Conservation (phyloP, 148 eudicot species). For the Diospyros lotus region DNA sequence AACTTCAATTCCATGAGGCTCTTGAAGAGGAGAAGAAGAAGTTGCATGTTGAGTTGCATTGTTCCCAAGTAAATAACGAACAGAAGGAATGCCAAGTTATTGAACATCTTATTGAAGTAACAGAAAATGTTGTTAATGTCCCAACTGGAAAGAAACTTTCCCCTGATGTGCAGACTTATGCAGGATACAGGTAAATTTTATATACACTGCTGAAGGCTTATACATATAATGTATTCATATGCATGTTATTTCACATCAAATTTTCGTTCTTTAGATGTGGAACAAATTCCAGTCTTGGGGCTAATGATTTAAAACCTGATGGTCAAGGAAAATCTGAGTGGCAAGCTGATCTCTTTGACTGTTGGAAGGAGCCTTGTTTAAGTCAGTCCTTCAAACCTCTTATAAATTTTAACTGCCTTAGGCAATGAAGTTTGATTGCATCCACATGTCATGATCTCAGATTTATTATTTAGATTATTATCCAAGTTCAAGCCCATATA, state of each 20-base stretch:
- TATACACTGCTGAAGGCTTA: neutral
- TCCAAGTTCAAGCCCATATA: neutral
- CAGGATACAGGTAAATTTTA: neutral
- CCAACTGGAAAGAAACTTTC: conserved; percentile 8
- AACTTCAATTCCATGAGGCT: conserved; percentile 29
- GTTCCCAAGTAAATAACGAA: conserved; percentile 30
- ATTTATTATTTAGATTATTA: neutral
- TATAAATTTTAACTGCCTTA: neutral
- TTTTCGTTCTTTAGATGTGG: neutral
- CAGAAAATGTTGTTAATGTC: conserved; percentile 20
- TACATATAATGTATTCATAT: neutral
- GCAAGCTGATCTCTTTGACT: conserved; percentile 23
- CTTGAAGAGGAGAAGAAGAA: conserved; percentile 33
- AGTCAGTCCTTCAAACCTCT: conserved; percentile 3
- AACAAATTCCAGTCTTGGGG: neutral
- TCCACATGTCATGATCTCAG: neutral
- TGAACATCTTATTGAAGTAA: conserved; percentile 34
- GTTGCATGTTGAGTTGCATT: conserved; percentile 31
- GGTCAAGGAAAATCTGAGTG: conserved; percentile 12
- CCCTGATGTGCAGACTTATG: neutral
- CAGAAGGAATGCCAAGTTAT: conserved; percentile 30
- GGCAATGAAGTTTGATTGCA: neutral
- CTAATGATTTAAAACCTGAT: neutral
- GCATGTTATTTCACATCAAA: neutral
- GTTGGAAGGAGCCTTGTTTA: conserved; percentile 19